Evolutionary conservation across 192 early-diverging fungal species (phyloP), one percentile per base, ranked within the genome.

Genomic region (Coemansia sp.): DNA sequence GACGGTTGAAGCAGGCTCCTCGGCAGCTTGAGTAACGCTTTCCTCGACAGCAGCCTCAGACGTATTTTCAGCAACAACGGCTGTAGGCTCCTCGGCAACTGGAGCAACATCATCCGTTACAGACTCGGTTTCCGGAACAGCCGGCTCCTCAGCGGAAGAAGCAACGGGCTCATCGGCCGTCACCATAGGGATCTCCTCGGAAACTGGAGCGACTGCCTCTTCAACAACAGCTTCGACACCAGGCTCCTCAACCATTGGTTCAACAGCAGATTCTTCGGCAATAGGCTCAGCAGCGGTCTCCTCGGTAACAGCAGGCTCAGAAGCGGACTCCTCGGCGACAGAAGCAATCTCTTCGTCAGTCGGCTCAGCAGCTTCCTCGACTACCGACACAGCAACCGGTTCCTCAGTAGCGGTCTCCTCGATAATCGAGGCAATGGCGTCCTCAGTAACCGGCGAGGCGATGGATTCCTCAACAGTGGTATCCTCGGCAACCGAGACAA

Each of bases 91-190:
- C 25, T 54, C 25, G 22, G 25, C 10, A 45, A 45, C 15, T 41
- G 39, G 39, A 45, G 25, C 14, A 5, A 8, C 9, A 17, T 54
- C 52, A 5, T 54, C 52, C 15, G 52, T 8, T 27, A 27, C 27
- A 21, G 15, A 10, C 51, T 52, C 47, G 25, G 38, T 56, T 25
- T 60, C 72, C 10, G 64, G 61, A 32, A 12, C 50, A 10, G 15
- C 14, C 1, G 50, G 23, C 65, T 67, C 59, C 3, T 29, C 52
- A 50, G 43, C 43, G 23, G 56, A 49, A 24, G 55, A 19, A 5
- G 27, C 53, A 19, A 1, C 39, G 9, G 39, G 1, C 14, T 41
- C 39, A 8, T 14, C 39, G 39, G 50, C 65, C 14, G 24, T 6
- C n/a, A 10, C 54, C 17, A n/a, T 41, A 35, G 54, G 4, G 8